These are phyloP conservation scores for Periconia digitata DNA, from an alignment of 2,329 filamentous ascomycete genomes.

Conservation along the genomic window DNA sequence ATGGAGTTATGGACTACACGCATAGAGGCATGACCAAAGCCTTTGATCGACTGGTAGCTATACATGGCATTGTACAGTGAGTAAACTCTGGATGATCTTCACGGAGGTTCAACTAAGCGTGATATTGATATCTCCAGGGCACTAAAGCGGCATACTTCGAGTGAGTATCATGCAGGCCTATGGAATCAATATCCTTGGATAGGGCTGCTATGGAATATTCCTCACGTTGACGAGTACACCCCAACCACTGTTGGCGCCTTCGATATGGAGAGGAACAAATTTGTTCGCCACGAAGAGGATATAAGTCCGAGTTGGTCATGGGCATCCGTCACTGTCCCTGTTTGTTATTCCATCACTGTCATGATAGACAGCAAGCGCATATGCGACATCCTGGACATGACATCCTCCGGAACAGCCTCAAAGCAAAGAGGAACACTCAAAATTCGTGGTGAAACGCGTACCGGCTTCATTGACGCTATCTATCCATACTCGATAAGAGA, in stretches of 20 bases:
- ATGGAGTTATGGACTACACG: slow-evolving; percentile 22
- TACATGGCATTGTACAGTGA: slow-evolving; percentile 21
- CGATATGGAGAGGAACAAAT: slow-evolving; percentile 12
- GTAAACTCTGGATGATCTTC: too few relatives aligned
- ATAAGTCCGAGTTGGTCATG: slow-evolving; percentile 23
- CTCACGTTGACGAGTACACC: slow-evolving; percentile 10
- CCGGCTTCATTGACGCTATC: slow-evolving; percentile 17
- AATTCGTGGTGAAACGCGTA: slow-evolving; percentile 17
- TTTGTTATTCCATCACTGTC: slow-evolving; percentile 13
- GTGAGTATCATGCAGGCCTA: slow-evolving; percentile 17
- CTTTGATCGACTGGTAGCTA: slow-evolving; percentile 18
- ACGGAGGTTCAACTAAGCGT: too few relatives aligned
- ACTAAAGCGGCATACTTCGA: slow-evolving; percentile 11
- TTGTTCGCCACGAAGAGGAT: slow-evolving; percentile 14
- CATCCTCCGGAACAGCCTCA: slow-evolving; percentile 7
- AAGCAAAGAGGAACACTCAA: slow-evolving; percentile 11
- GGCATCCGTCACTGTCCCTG: slow-evolving; percentile 21
- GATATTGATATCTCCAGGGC: too few relatives aligned
- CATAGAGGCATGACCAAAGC: slow-evolving; percentile 22
- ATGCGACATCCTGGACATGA: slow-evolving; percentile 13
- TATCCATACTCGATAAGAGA: slow-evolving; percentile 22
- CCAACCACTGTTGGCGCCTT: slow-evolving; percentile 10
- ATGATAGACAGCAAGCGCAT: slow-evolving; percentile 13
- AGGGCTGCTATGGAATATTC: slow-evolving; percentile 19
- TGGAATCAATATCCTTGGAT: slow-evolving; percentile 17